A percentile compares a stretch with the other conserved stretches of the same genome.
Evolutionary conservation across 1,139 yeast genomes (phyloP).

Genomic region (Blastobotrys apis): DNA sequence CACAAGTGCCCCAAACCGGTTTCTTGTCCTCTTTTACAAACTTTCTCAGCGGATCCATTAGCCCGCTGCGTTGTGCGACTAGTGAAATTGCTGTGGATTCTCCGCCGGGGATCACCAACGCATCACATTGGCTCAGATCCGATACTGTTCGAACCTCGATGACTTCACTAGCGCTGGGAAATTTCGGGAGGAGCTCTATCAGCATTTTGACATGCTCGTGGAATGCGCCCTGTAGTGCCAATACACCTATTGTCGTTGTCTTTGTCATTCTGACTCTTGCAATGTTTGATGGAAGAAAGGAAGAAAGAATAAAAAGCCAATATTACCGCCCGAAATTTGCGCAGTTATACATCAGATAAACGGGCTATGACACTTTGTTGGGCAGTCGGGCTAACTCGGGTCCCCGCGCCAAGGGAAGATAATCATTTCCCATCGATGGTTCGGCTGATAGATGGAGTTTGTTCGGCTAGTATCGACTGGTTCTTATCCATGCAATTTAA

Average conservation of each 20-base stretch:
- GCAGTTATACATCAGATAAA: too few relatives aligned
- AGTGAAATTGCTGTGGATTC: constrained; percentile 75
- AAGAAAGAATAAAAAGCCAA: too few relatives aligned
- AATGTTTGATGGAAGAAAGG: neutral
- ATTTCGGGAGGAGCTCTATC: constrained; percentile 19
- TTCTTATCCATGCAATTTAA: too few relatives aligned
- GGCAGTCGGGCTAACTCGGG: too few relatives aligned
- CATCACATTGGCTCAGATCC: constrained; percentile 51
- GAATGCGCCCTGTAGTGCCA: constrained; percentile 81
- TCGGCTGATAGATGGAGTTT: too few relatives aligned
- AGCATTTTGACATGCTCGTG: constrained; percentile 62
- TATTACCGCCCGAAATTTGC: too few relatives aligned
- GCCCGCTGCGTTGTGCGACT: constrained; percentile 60
- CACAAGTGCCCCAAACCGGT: constrained; percentile 85
- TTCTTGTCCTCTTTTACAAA: constrained; percentile 46
- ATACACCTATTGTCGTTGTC: constrained; percentile 51
- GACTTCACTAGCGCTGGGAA: constrained; percentile 27
- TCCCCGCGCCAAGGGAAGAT: too few relatives aligned
- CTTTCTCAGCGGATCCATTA: constrained; percentile 51
- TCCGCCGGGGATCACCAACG: constrained; percentile 72
- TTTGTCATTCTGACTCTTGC: constrained; percentile 17
- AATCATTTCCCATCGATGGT: too few relatives aligned
- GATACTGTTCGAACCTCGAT: constrained; percentile 51
- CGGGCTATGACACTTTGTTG: too few relatives aligned
- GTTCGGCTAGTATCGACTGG: too few relatives aligned